Evolutionary conservation across 305 asterid genomes (phyloP).

Genomic region (Fraxinus xanthoxyloides): DNA sequence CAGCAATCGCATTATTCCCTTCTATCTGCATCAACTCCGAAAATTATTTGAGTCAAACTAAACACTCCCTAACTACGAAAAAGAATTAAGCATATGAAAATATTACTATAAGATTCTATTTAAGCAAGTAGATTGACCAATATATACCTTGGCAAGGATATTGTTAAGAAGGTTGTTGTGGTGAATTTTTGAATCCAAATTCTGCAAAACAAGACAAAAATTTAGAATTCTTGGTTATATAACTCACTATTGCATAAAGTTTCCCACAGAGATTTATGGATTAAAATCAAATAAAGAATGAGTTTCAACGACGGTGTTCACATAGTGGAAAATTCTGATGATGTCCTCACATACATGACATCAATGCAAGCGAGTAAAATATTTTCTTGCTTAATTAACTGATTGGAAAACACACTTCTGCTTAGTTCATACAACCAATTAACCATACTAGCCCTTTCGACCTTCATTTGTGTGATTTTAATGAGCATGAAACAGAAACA

Average conservation of each 20-base stretch:
- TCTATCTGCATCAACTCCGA: slow-evolving; percentile 62
- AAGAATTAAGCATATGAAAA: background rate
- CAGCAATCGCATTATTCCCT: slow-evolving; percentile 82
- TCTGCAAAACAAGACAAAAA: slow-evolving; percentile 42
- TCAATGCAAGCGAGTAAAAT: background rate
- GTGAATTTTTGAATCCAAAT: slow-evolving; percentile 95
- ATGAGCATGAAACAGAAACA: background rate
- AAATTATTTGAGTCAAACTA: background rate
- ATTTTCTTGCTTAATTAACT: background rate
- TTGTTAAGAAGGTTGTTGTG: slow-evolving; percentile 93
- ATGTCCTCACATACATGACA: background rate
- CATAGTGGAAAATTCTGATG: background rate
- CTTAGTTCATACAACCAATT: background rate
- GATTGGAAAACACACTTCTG: background rate
- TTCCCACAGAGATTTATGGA: background rate
- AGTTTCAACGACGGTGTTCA: background rate
- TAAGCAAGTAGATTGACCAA: slow-evolving; percentile 7
- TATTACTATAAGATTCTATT: background rate
- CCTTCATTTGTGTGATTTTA: background rate
- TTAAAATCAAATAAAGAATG: background rate
- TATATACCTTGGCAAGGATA: slow-evolving; percentile 81
- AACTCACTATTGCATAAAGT: background rate
- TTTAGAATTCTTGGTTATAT: background rate
- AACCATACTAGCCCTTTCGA: background rate
- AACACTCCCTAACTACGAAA: slow-evolving; percentile 2